Base-by-base conservation (phyloP, 371 early-diverging fungal species). In the Thermomucor indicae-seudaticae region DNA sequence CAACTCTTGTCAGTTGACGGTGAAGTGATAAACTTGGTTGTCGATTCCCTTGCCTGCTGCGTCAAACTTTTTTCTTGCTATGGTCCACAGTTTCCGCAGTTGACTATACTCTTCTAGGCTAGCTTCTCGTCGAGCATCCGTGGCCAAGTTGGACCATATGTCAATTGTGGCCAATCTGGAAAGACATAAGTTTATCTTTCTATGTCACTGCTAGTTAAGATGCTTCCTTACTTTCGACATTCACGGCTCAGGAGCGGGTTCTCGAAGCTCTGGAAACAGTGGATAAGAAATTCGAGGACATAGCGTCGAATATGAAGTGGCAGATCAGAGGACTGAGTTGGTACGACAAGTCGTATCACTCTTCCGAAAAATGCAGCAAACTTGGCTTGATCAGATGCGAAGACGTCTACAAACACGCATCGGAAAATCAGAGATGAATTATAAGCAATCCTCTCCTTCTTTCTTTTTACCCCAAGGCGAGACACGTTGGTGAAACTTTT, bases 201-300 rank as follows among this genome's bases (percentile, higher is more conserved):
- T n/a, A n/a, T n/a, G n/a, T n/a, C n/a, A n/a, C n/a, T n/a, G n/a
- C n/a, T n/a, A n/a, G n/a, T n/a, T n/a, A n/a, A n/a, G n/a, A n/a
- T n/a, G n/a, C n/a, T 4, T 5, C 41, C 62, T 38, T 70, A 74
- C 59, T 79, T 70, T 70, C 93, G 67, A 56, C 86, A 85, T 56
- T 92, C 89, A 3, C 64, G 60, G 49, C 96, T 80, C 22, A 95
- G 84, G 16, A 73, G 29, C 0, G 62, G 51, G 38, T 88, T 82
- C 60, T 96, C 96, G 35, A 95, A 66, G 50, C 89, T 88, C 49
- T 88, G 85, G 54, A 92, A 93, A 29, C 84, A 79, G 16, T 84
- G 72, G 30, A 86, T 81, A 52, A 93, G 54, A 48, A 93, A 94
- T 23, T 81, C 56, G 14, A 87, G 58, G 6, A 90, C 57, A 24